Conservation (phyloP, 768 basidiomycete genomes). For the Strobilomyces confusus region DNA sequence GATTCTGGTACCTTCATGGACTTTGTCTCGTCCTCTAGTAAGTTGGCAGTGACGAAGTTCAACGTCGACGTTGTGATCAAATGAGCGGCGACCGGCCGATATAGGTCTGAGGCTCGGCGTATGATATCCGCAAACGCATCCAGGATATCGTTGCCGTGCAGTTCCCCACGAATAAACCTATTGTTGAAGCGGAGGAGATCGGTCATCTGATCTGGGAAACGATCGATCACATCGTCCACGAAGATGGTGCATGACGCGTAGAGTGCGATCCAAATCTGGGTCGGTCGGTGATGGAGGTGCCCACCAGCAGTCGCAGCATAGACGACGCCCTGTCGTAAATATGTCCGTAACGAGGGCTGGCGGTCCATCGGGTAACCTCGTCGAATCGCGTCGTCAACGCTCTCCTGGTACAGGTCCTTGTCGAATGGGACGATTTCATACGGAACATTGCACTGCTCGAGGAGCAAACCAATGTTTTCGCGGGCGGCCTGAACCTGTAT, state of each 20-base stretch:
- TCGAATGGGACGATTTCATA: constrained; percentile 13
- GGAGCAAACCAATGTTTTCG: constrained; percentile 11
- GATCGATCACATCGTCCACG: constrained; percentile 33
- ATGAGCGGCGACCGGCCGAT: constrained; percentile 27
- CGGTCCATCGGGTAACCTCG: constrained; percentile 27
- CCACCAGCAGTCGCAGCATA: constrained; percentile 24
- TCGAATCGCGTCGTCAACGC: constrained; percentile 18
- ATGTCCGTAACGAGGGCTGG: constrained; percentile 22
- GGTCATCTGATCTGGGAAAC: constrained; percentile 19
- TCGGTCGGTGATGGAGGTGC: constrained; percentile 22
- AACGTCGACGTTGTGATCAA: constrained; percentile 36
- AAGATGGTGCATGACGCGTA: constrained; percentile 36
- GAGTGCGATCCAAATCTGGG: constrained; percentile 32
- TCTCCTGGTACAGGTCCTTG: constrained; percentile 16
- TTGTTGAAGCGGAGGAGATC: constrained; percentile 33
- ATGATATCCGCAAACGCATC: constrained; percentile 35
- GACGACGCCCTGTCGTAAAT: constrained; percentile 29
- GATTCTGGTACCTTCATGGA: constrained; percentile 25
- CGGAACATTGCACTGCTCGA: constrained; percentile 11
- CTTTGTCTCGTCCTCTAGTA: constrained; percentile 31
- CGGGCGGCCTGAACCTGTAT: constrained; percentile 10
- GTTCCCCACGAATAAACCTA: constrained; percentile 25
- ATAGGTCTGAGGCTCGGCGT: constrained; percentile 27
- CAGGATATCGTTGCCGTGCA: constrained; percentile 31
- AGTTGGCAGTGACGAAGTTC: constrained; percentile 32